These are phyloP conservation scores for Porodaedalea pini DNA, from an alignment of 1,284 basidiomycete species.

Conservation along the genomic window DNA sequence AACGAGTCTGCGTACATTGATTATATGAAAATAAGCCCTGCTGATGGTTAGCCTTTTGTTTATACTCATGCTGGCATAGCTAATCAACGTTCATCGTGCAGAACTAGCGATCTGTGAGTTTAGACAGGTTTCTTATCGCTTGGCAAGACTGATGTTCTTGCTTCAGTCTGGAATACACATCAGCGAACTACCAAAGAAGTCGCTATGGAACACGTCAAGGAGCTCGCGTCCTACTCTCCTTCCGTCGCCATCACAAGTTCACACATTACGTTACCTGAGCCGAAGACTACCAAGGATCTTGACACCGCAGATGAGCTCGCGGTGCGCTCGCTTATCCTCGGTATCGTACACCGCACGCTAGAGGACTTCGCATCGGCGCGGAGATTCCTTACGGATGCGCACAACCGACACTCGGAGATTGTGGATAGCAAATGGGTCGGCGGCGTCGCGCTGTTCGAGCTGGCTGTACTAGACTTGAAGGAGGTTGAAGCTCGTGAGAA, in stretches of 20 bases:
- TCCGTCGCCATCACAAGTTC: constrained; percentile 36
- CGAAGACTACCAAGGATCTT: constrained; percentile 36
- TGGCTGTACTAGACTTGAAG: constrained; percentile 62
- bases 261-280: constrained; percentile 26
- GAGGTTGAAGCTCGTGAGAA: constrained; percentile 39
- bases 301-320: constrained; percentile 71
- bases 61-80: neutral
- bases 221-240: constrained; percentile 47
- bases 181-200: constrained; percentile 48
- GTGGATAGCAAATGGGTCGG: constrained; percentile 61
- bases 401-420: constrained; percentile 36
- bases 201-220: constrained; percentile 53
- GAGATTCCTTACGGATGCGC: constrained; percentile 49
- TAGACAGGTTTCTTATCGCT: neutral
- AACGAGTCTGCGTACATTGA: constrained; percentile 48
- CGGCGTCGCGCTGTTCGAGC: constrained; percentile 62
- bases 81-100: constrained; percentile 23
- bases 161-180: constrained; percentile 74
- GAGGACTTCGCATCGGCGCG: constrained; percentile 44
- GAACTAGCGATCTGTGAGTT: constrained; percentile 59
- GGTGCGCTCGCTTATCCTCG: constrained; percentile 62
- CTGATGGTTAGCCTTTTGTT: constrained; percentile 51
- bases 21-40: constrained; percentile 59
- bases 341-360: constrained; percentile 58
- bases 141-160: constrained; percentile 11